A percentile compares a stretch with the other conserved stretches of the same genome.
Conservation (phyloP, 768 basidiomycete genomes). For the Brasilioporus rufonigricans region DNA sequence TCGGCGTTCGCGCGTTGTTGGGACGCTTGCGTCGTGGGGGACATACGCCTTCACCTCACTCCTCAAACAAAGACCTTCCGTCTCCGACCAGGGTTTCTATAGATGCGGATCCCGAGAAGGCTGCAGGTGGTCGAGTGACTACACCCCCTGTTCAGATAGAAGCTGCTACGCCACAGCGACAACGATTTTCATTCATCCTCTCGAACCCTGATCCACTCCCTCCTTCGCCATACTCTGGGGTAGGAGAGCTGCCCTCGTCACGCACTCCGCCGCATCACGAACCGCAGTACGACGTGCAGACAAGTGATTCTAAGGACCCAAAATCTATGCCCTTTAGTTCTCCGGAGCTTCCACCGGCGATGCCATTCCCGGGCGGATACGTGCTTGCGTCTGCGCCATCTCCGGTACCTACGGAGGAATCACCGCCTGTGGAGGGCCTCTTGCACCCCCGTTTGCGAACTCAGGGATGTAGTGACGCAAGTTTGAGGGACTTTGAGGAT, state of each 20-base stretch:
- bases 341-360: background rate
- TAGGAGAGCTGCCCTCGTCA: background rate
- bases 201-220: conserved; percentile 31
- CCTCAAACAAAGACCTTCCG: conserved; percentile 23
- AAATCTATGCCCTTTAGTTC: background rate
- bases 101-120: conserved; percentile 18
- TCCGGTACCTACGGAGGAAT: conserved; percentile 28
- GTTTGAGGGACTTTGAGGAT: conserved; percentile 33
- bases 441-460: conserved; percentile 28
- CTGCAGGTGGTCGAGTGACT: conserved; percentile 1
- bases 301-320: background rate
- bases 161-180: conserved; percentile 17
- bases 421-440: conserved; percentile 25
- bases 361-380: conserved; percentile 3
- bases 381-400: conserved; percentile 14
- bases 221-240: conserved; percentile 18
- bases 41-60: conserved; percentile 28
- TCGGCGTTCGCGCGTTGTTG: conserved; percentile 27
- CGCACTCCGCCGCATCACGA: background rate
- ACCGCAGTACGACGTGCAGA: background rate
- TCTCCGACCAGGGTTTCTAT: conserved; percentile 5
- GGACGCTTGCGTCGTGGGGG: conserved; percentile 26
- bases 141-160: conserved; percentile 16
- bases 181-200: conserved; percentile 29
- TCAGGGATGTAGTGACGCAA: conserved; percentile 24